Base-by-base conservation (phyloP, 1,284 basidiomycete genomes). In the Malassezia globosa region DNA sequence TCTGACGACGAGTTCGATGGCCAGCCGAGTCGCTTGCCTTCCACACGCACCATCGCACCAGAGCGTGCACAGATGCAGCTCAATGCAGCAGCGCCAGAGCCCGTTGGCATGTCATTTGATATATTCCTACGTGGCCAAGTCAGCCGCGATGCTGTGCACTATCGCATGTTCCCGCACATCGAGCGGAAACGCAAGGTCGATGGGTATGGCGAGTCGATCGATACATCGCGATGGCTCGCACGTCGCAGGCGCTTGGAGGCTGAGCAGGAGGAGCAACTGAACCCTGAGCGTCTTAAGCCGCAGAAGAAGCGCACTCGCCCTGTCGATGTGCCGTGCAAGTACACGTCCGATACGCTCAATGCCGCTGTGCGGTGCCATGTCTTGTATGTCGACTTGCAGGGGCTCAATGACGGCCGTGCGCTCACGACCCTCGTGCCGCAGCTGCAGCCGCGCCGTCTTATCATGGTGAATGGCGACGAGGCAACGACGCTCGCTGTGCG, bases 371-470 rank as follows among this genome's bases (percentile, higher is more conserved):
- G 81, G 19, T 96, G 94, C 63, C 80, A 82, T 5, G 73, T 96
- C 14, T 79, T 89, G 22, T 95, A 85, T 60, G 81, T 97, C 45
- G 94, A 97, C 66, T 82, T 97, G 80, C 87, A 92, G 60, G 94
- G 94, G 29, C 74, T 94, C 48, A 90, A 89, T 66, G 94, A 99
- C 64, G 90, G 92, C 1, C 82, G 90, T 54, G 89, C 94, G 5
- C 82, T 96, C 56, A 95, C 95, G 73, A 92, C 86, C 0, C 90
- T 99, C 55, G 82, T 97, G 10, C 87, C 92, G 2, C 88, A 95
- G 75, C 81, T 99, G 47, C 89, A 94, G 67, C 94, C 94, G 22
- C 80, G 94, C 16, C 51, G 68, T 19, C 38, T 71, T 31, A 54
- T 71, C 19, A 50, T 66, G 46, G 68, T 69, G n/a, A 63, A 63